These are phyloP conservation scores for Leptographium wingfieldii DNA, from an alignment of 2,329 filamentous ascomycete species.

Conservation along the genomic window DNA sequence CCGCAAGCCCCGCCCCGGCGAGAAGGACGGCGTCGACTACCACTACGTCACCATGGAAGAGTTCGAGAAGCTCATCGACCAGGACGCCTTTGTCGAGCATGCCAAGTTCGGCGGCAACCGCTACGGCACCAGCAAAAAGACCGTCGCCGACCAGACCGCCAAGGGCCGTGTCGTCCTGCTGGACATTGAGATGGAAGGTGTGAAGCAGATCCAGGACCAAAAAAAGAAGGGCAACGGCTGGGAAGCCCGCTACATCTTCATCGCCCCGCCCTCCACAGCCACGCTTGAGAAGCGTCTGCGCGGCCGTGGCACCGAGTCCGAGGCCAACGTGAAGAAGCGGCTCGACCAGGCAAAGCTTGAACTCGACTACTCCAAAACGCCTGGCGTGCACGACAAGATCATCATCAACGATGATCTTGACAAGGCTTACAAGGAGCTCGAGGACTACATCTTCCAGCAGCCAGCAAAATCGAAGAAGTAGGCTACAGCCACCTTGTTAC, in stretches of 20 bases:
- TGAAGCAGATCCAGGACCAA: constrained; percentile 62
- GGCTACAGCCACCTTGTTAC: neutral
- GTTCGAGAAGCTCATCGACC: constrained; percentile 56
- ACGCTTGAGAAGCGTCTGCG: constrained; percentile 62
- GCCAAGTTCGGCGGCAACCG: constrained; percentile 75
- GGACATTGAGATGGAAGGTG: constrained; percentile 97
- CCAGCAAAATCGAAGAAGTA: neutral
- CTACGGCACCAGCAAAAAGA: constrained; percentile 74
- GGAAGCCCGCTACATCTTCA: constrained; percentile 68
- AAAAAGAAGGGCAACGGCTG: constrained; percentile 41
- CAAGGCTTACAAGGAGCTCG: constrained; percentile 38
- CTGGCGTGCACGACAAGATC: constrained; percentile 39
- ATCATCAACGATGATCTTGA: constrained; percentile 30
- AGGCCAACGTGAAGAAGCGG: constrained; percentile 57
- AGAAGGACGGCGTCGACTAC: constrained; percentile 69
- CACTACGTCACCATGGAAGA: constrained; percentile 56
- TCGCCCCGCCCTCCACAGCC: constrained; percentile 65
- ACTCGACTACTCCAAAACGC: constrained; percentile 57
- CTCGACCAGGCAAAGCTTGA: constrained; percentile 61
- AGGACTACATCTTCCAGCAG: constrained; percentile 32
- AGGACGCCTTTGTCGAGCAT: constrained; percentile 69
- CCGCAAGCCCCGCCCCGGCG: constrained; percentile 59
- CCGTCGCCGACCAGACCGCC: constrained; percentile 48
- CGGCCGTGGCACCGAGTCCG: constrained; percentile 65
- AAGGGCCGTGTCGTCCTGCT: constrained; percentile 67